Evolutionary conservation across 2,329 filamentous ascomycete species (phyloP).

Genomic region (Alternaria ethzedia): DNA sequence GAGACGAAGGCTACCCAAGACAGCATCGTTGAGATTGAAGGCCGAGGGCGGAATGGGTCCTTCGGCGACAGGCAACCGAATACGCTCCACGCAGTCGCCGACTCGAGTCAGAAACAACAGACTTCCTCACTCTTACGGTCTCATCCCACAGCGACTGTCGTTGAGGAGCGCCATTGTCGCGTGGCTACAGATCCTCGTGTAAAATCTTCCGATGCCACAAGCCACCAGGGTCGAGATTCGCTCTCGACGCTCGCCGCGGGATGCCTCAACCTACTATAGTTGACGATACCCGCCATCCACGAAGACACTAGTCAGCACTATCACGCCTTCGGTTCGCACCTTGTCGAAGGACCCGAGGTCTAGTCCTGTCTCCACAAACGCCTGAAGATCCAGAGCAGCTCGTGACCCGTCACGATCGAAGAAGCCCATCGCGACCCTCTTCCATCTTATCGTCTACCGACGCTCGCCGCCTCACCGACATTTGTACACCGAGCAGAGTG

Average conservation of each 20-base stretch:
- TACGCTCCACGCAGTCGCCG: neutral
- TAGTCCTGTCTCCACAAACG: slow-evolving; percentile 13
- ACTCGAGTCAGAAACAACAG: slow-evolving; percentile 1
- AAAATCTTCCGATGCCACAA: slow-evolving; percentile 14
- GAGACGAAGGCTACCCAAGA: neutral
- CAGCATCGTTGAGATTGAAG: slow-evolving; percentile 3
- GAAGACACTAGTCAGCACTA: slow-evolving; percentile 15
- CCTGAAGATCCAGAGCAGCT: slow-evolving; percentile 12
- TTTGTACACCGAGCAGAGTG: slow-evolving; percentile 32
- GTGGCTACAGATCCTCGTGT: slow-evolving; percentile 18
- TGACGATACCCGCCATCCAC: slow-evolving; percentile 25
- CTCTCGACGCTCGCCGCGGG: slow-evolving; percentile 16
- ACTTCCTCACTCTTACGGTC: slow-evolving; percentile 4
- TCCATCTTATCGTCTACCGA: slow-evolving; percentile 9
- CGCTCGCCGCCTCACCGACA: slow-evolving; percentile 36
- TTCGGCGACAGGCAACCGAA: neutral
- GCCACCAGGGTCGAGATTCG: slow-evolving; percentile 19
- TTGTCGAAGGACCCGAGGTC: slow-evolving; percentile 12
- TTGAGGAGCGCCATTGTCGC: slow-evolving; percentile 11
- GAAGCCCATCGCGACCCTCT: neutral
- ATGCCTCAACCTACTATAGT: slow-evolving; percentile 6
- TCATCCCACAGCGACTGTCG: slow-evolving; percentile 4
- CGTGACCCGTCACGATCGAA: slow-evolving; percentile 4
- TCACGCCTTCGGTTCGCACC: slow-evolving; percentile 15
- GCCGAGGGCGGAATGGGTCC: slow-evolving; percentile 1